These are phyloP conservation scores for Striga hermonthica DNA, from an alignment of 305 asterid genomes.

Conservation along the genomic window DNA sequence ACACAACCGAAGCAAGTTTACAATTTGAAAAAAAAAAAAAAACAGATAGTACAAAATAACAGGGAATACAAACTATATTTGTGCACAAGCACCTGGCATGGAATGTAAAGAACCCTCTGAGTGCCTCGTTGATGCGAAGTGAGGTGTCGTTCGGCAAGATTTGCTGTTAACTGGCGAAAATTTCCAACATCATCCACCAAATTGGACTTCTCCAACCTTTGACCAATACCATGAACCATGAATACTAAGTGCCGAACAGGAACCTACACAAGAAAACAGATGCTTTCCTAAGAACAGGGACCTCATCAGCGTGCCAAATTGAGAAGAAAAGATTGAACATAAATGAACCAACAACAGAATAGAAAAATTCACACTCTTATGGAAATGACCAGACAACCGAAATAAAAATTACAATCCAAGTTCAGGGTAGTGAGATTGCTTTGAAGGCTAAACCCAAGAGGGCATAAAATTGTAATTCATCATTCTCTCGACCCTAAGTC, in stretches of 20 bases:
- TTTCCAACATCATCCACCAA: conserved; percentile 92
- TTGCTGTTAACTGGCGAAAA: conserved; percentile 74
- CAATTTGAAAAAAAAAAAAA: background rate
- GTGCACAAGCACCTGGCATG: conserved; percentile 74
- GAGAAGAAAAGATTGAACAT: conserved; percentile 18
- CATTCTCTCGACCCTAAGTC: background rate
- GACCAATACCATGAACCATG: conserved; percentile 99
- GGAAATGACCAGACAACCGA: conserved; percentile 2
- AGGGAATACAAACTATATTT: conserved; percentile 16
- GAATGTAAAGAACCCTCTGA: conserved; percentile 90
- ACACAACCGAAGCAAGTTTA: conserved; percentile 1
- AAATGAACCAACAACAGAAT: background rate
- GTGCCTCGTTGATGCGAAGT: conserved; percentile 81
- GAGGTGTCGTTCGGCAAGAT: conserved; percentile 79
- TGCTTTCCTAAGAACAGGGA: conserved; percentile 12
- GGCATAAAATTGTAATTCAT: background rate
- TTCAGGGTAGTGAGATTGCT: background rate
- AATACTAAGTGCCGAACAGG: conserved; percentile 93
- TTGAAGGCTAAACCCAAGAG: background rate
- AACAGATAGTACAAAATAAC: conserved; percentile 10
- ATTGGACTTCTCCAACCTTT: conserved; percentile 93
- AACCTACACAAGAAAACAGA: conserved; percentile 52
- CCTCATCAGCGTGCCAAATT: conserved; percentile 14
- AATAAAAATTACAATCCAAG: conserved; percentile 12
- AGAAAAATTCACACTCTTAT: conserved; percentile 10